Percentiles rank a stretch among this genome's conserved stretches.
phyloP scores from a whole-genome alignment of 352 stramenopile genomes.

The Phytophthora crassamura region DNA sequence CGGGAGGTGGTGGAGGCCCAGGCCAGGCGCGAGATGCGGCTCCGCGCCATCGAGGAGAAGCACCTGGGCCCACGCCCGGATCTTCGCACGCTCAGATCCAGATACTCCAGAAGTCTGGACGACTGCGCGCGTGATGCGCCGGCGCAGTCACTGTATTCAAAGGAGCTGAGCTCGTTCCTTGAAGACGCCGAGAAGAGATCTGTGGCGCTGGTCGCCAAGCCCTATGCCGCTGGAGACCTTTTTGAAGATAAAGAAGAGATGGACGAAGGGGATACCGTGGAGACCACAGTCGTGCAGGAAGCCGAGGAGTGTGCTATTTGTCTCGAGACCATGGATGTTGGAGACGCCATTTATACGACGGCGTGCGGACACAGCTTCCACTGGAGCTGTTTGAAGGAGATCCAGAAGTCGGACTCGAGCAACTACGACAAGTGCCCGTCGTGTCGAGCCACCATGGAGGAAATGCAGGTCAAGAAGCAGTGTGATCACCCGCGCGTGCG shows the following conservation, averaged over 20 bases:
- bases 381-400: constrained; percentile 86
- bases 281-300: constrained; percentile 63
- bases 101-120: constrained; percentile 56
- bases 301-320: constrained; percentile 88
- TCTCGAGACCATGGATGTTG: constrained; percentile 81
- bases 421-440: constrained; percentile 89
- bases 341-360: constrained; percentile 85
- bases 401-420: constrained; percentile 76
- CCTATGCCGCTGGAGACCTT: constrained; percentile 28
- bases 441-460: constrained; percentile 73
- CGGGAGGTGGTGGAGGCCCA: constrained; percentile 55
- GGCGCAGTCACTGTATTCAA: constrained; percentile 43
- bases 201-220: constrained; percentile 48
- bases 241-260: constrained; percentile 36
- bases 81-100: constrained; percentile 43
- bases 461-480: constrained; percentile 87
- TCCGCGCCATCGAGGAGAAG: constrained; percentile 61
- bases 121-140: constrained; percentile 42
- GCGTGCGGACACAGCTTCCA: constrained; percentile 88
- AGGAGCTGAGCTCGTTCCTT: constrained; percentile 61
- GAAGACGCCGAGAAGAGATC: constrained; percentile 67
- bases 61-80: constrained; percentile 67
- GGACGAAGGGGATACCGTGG: constrained; percentile 22
- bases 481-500: constrained; percentile 88
- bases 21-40: constrained; percentile 49